A percentile compares a stretch with the other conserved stretches of the same genome.
phyloP scores from a whole-genome alignment of 805 yeast species.

The Metschnikowia proteae region DNA sequence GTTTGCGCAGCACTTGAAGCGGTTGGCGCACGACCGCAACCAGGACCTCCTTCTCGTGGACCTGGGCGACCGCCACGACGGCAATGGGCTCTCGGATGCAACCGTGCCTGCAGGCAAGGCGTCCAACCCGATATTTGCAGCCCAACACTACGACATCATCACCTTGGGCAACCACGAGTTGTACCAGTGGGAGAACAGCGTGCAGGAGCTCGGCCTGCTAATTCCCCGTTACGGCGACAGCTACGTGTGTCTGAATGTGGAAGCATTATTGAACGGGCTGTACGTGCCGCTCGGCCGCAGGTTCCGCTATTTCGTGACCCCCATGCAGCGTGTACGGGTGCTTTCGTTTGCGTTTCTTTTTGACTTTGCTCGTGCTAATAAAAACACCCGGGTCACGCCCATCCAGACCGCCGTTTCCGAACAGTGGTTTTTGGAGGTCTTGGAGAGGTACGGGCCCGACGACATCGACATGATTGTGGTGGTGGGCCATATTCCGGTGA shows the following conservation, averaged over 20 bases:
- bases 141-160: constrained; percentile 67
- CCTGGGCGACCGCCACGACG: constrained; percentile 93
- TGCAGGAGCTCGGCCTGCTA: constrained; percentile 59
- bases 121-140: constrained; percentile 60
- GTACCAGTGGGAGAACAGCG: constrained; percentile 61
- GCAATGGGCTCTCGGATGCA: constrained; percentile 84
- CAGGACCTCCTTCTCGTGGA: constrained; percentile 75
- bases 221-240: constrained; percentile 57
- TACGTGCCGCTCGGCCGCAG: constrained; percentile 61
- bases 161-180: constrained; percentile 92
- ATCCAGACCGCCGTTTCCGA: constrained; percentile 50
- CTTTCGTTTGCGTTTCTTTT: constrained; percentile 78
- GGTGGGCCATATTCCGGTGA: constrained; percentile 72
- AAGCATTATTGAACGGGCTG: constrained; percentile 29
- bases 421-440: constrained; percentile 59
- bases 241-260: constrained; percentile 73
- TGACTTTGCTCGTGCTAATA: constrained; percentile 62
- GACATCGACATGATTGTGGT: constrained; percentile 64
- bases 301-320: constrained; percentile 63
- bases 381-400: constrained; percentile 60
- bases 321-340: constrained; percentile 46
- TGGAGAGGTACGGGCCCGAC: constrained; percentile 27
- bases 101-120: constrained; percentile 66
- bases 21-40: constrained; percentile 39
- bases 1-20: constrained; percentile 52